Conservation (phyloP, 2,329 filamentous ascomycete species). For the Colletotrichum incanum region DNA sequence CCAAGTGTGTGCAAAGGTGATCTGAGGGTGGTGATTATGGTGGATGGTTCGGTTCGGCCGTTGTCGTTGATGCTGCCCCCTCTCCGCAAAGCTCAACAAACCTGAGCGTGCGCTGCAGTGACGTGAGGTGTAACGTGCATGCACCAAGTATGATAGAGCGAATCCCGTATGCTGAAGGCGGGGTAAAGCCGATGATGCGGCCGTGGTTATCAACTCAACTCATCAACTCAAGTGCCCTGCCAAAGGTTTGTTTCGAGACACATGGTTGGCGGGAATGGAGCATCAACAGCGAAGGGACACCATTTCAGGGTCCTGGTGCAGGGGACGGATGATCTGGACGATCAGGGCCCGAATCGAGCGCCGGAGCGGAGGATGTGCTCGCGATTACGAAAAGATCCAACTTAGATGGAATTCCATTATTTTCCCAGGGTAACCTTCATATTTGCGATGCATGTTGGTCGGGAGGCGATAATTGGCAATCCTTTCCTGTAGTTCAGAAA, state of each 20-base stretch:
- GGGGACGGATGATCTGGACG: conserved; percentile 28
- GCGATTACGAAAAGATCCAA: not conserved
- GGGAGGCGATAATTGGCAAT: not conserved
- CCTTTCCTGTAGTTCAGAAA: not conserved
- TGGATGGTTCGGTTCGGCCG: not conserved
- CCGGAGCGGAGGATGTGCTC: conserved; percentile 19
- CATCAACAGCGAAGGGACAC: not conserved
- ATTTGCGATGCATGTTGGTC: conserved; percentile 3
- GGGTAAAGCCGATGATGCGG: not conserved
- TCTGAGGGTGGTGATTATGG: conserved; percentile 7
- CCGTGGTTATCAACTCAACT: not conserved
- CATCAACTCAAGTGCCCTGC: not conserved
- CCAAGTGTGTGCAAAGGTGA: not conserved
- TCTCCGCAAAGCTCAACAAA: not conserved
- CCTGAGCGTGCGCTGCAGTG: not conserved
- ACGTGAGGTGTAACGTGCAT: not conserved
- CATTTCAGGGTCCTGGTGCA: conserved; percentile 35
- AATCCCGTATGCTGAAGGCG: conserved; percentile 1
- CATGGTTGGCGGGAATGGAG: conserved; percentile 14
- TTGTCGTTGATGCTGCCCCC: not conserved
- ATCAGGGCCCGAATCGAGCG: conserved; percentile 32
- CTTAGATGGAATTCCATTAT: not conserved
- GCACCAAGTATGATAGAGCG: not conserved
- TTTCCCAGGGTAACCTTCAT: not conserved
- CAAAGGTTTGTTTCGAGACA: not conserved